Evolutionary conservation across 176 grass and related monocot species (phyloP), one percentile per base, ranked within the genome.

Genomic region (Zizania latifolia): DNA sequence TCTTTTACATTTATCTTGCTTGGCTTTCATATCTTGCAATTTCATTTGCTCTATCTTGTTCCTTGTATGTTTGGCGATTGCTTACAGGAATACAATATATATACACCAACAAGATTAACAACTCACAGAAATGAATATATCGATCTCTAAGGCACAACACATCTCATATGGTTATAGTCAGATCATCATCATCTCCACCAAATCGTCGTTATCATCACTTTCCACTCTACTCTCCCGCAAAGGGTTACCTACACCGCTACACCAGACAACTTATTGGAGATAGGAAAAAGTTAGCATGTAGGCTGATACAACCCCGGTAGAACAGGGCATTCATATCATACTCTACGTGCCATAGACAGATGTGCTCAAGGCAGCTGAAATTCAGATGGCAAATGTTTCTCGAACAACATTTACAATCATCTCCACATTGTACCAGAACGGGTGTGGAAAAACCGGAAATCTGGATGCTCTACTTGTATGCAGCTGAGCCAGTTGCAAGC

Each of bases 401-500:
- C 46, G 72, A 70, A 50, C 26, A 74, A 44, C 75, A 89, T 87
- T 70, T 96, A 89, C 85, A 91, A 58, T 90, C 89, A 99, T 82
- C 92, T 90, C 86, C 89, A 87, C 3, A n/a, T n/a, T n/a, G 32
- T 70, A 31, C 76, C 80, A 10, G 77, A 90, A 68, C 86, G 89
- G 48, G 68, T 58, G 35, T 55, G 8, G 4, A 99, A 99, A 65
- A 99, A 99, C 1, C 53, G 75, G 81, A 89, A 99, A 68, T 95
- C 96, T 2, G 96, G 96, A 79, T 99, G 96, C 8, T 99, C 89
- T 34, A 92, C 96, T 7, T 66, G 82, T 54, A 86, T 62, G 63
- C 26, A 27, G 13, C 87, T 81, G 64, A 99, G 82, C 96, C 96
- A 99, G 32, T 72, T 77, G 26, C 84, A 86, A 2, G 96, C 96